Base-by-base conservation (phyloP, 2,329 filamentous ascomycete genomes). In the Alternaria gansuensis region DNA sequence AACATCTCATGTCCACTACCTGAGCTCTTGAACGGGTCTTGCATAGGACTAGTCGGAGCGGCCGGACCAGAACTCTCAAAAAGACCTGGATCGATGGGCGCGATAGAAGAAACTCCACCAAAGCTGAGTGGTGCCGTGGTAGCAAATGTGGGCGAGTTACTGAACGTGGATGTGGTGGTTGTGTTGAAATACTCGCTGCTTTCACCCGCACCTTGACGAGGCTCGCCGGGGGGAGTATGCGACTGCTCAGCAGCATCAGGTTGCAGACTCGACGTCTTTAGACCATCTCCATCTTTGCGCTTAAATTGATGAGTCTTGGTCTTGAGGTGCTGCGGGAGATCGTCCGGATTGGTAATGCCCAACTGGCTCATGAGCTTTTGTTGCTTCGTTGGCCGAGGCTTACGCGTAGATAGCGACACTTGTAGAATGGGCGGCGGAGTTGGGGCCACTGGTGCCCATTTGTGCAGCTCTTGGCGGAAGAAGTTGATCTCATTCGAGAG, bases 401-500 rank as follows among this genome's bases (percentile, higher is more conserved):
- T 99, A 58, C 95, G 87, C 4, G 95, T 99, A 49, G 93, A 97
- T 63, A 93, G 86, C 0, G 94, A 98, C 14, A 90, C 86, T 61
- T 97, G 90, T 9, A 97, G 84, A 36, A 96, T 88, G 23, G 93
- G 93, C 3, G 95, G 95, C 11, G 95, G 83, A 13, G 92, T 85
- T 0, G 92, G 90, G 2, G 95, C 93, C 26, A 98, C 92, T 3
- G 93, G 93, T 37, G 90, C 92, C 90, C 92, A 97, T 74, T 92
- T 96, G 79, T 99, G 95, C 56, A 99, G 83, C 74, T 97, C 93
- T 75, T 97, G 93, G 24, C 94, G 89, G 81, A 99, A 94, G 77
- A 96, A 97, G 74, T 99, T 99, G n/a, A 94, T 97, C 80, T 99
- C 95, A 57, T 89, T 90, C 0, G 93, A 87, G 2, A 99, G 83